Percentiles rank a stretch among this genome's conserved stretches.
These are phyloP conservation scores for Emmonsia crescens DNA, from an alignment of 2,329 filamentous ascomycete species.

Conservation along the genomic window DNA sequence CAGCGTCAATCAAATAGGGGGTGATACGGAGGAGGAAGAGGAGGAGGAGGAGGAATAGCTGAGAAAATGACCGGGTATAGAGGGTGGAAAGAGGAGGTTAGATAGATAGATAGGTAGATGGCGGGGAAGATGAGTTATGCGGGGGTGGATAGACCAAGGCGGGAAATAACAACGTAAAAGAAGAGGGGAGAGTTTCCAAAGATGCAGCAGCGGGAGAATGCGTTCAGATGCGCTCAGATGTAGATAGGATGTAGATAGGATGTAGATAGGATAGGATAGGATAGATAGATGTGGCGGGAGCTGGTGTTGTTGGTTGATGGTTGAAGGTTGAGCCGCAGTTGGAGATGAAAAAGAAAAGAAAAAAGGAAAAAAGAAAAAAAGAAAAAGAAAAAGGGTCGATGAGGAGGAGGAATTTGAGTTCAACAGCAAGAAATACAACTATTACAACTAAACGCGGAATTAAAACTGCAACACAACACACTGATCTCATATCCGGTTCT, in stretches of 20 bases:
- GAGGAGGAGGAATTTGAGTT: not conserved
- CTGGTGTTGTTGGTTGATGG: not conserved
- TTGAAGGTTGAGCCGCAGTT: too few species aligned
- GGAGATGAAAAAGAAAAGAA: not conserved
- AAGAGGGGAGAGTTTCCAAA: conserved; percentile 7
- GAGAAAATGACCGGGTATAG: not conserved
- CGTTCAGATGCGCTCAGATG: too few species aligned
- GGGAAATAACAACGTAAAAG: too few species aligned
- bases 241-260: too few species aligned
- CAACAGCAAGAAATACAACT: too few species aligned
- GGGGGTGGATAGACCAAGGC: too few species aligned
- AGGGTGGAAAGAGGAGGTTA: not conserved
- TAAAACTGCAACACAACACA: too few species aligned
- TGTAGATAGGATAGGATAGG: not conserved
- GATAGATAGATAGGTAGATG: too few species aligned
- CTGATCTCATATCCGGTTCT: not conserved
- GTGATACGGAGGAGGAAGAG: not conserved
- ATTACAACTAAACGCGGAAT: too few species aligned
- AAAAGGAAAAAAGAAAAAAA: not conserved
- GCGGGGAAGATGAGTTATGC: not conserved
- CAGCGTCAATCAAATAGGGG: not conserved
- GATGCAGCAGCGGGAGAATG: not conserved
- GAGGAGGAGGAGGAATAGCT: not conserved
- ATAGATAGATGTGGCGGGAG: not conserved
- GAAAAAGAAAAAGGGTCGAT: not conserved